A percentile compares a stretch with the other conserved stretches of the same genome.
These are phyloP conservation scores for Isatis lusitanica DNA, from an alignment of 441 rosid genomes.

Conservation along the genomic window DNA sequence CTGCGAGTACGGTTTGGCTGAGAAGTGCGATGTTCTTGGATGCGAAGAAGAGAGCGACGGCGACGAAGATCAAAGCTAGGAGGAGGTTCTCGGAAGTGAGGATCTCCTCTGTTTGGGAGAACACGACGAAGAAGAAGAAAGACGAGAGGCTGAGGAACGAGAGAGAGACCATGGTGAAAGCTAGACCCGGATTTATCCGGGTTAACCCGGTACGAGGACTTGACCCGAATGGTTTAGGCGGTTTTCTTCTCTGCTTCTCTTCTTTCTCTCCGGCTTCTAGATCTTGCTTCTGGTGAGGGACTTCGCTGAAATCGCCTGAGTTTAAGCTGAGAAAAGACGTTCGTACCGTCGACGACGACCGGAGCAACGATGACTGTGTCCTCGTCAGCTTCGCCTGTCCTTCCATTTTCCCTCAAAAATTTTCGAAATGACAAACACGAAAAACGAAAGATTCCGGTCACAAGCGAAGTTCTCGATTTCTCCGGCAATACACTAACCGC, in stretches of 20 bases:
- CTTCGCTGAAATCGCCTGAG: slow-evolving; percentile 44
- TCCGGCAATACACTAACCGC: slow-evolving; percentile 36
- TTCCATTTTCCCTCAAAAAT: slow-evolving; percentile 42
- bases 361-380: slow-evolving; percentile 81
- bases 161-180: slow-evolving; percentile 50
- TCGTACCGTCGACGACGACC: slow-evolving; percentile 74
- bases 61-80: slow-evolving; percentile 68
- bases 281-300: slow-evolving; percentile 33
- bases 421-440: background rate
- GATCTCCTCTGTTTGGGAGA: slow-evolving; percentile 58
- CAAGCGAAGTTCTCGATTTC: slow-evolving; percentile 32
- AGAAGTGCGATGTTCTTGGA: slow-evolving; percentile 64
- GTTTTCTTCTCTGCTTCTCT: slow-evolving; percentile 47
- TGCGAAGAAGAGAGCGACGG: slow-evolving; percentile 74
- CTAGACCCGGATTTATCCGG: slow-evolving; percentile 53
- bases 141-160: slow-evolving; percentile 51
- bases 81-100: slow-evolving; percentile 80
- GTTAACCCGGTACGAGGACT: slow-evolving; percentile 41
- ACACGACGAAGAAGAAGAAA: slow-evolving; percentile 56
- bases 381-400: slow-evolving; percentile 74
- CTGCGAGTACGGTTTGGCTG: slow-evolving; percentile 41
- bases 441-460: slow-evolving; percentile 51
- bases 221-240: slow-evolving; percentile 48
- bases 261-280: slow-evolving; percentile 43
- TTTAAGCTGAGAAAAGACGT: slow-evolving; percentile 80